Base-by-base conservation (phyloP, 176 grass and related monocot species). In the Ensete glaucum region DNA sequence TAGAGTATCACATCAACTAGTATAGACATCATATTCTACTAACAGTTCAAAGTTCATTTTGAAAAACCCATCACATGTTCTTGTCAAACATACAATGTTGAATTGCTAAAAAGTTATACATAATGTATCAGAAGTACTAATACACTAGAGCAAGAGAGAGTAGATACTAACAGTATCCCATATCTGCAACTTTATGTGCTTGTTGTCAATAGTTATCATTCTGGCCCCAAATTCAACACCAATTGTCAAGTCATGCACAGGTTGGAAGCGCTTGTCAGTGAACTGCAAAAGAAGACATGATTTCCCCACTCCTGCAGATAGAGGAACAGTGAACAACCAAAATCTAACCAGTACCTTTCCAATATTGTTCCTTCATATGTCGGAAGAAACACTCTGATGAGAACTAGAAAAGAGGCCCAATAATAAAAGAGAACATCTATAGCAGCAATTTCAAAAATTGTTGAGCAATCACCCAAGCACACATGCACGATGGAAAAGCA, bases 241-340 rank as follows among this genome's bases (percentile, higher is more conserved):
- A 23, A 85, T 89, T 34, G 87, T 89, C 83, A 89, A 80, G 64
- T 89, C 80, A 71, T 89, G 87, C 22, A 85, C 83, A 48, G 87
- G 83, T 53, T 80, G 83, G 66, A 89, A 89, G 6, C 87, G 75
- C 19, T 89, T 89, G 80, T 89, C 87, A 3, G 83, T 89, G 43
- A 89, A 89, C 50, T 89, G 87, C 80, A 85, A 67, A 50, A 89
- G 76, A 67, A 85, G 87, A 74, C 87, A 89, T 67, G 87, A 85
- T 77, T 89, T 89, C 16, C 83, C 87, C 53, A 89, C 87, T 15
- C 83, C 87, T 89, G 71, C 26, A 67, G 58, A 76, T n/a, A 14
- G 60, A 67, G 3, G 13, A 55, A 66, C 43, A 63, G 23, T 53
- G 66, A 25, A 50, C 26, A 62, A 20, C 11, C 13, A 34, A 34